phyloP scores from a whole-genome alignment of 2,329 filamentous ascomycete genomes.

The Chaetothyriales sp. region DNA sequence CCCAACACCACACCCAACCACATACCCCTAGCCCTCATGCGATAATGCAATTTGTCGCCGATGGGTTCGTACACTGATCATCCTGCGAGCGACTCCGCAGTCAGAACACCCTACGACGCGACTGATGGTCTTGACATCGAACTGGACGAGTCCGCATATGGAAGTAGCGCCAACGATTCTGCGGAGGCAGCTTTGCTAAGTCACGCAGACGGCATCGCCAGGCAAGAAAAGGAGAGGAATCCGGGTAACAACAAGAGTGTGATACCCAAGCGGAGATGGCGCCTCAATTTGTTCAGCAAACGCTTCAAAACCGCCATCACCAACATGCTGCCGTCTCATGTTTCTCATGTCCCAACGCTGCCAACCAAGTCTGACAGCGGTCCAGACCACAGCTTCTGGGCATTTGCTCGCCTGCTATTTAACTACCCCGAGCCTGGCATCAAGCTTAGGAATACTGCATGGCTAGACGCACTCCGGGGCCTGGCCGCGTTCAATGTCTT shows the following conservation, averaged over 20 bases:
- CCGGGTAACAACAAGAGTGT: neutral
- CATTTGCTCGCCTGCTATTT: neutral
- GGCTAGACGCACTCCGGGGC: slow-evolving; percentile 28
- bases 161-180: neutral
- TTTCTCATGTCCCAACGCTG: neutral
- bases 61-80: neutral
- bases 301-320: neutral
- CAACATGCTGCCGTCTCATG: neutral
- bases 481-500: slow-evolving; percentile 32
- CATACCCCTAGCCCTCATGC: neutral
- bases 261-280: neutral
- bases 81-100: neutral
- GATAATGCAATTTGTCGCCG: neutral
- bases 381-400: neutral
- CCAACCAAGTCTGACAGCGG: neutral
- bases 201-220: neutral
- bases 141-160: neutral
- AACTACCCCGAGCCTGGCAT: neutral
- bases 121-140: neutral
- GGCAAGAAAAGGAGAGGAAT: neutral
- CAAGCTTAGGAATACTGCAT: slow-evolving; percentile 4
- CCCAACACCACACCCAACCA: neutral
- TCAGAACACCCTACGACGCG: neutral
- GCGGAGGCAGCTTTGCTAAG: neutral
- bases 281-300: neutral